These are phyloP conservation scores for Hortaea sp. DNA, from an alignment of 2,329 filamentous ascomycete genomes.

Conservation along the genomic window DNA sequence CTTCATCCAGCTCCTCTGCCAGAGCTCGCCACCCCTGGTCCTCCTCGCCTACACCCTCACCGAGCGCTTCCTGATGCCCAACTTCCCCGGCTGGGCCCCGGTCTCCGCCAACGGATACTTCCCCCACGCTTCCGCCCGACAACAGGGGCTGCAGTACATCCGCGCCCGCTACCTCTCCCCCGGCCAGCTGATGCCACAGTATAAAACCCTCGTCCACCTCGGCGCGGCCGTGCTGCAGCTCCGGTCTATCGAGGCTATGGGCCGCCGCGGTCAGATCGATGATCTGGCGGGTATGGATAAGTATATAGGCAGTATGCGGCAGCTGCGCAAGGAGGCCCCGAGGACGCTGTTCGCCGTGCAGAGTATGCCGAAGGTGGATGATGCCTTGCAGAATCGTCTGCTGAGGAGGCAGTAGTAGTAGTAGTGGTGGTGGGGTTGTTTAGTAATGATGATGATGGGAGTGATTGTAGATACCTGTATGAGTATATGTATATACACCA, in stretches of 20 bases:
- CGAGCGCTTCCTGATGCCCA: constrained; percentile 67
- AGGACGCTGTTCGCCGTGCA: constrained; percentile 33
- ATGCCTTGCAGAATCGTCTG: constrained; percentile 15
- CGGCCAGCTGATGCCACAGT: constrained; percentile 28
- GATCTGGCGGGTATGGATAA: constrained; percentile 11
- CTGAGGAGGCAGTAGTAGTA: neutral
- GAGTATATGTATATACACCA: no score
- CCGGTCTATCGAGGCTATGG: constrained; percentile 24
- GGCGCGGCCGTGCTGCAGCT: constrained; percentile 28
- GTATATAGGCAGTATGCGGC: constrained; percentile 18
- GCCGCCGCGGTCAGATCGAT: constrained; percentile 16
- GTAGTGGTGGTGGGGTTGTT: no score
- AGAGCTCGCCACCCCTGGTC: constrained; percentile 40
- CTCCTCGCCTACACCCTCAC: constrained; percentile 62
- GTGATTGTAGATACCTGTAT: no score
- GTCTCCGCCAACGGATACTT: constrained; percentile 5
- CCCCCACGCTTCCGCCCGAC: constrained; percentile 15
- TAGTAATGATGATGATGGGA: no score
- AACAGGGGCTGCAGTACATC: constrained; percentile 20
- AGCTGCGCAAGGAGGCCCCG: constrained; percentile 28
- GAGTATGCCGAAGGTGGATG: constrained; percentile 31
- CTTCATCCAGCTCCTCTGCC: constrained; percentile 58
- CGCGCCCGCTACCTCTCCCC: constrained; percentile 16
- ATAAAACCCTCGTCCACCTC: constrained; percentile 34
- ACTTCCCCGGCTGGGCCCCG: constrained; percentile 63